phyloP scores from a whole-genome alignment of 1,139 yeast genomes.

The Sugiyamaella japonica region DNA sequence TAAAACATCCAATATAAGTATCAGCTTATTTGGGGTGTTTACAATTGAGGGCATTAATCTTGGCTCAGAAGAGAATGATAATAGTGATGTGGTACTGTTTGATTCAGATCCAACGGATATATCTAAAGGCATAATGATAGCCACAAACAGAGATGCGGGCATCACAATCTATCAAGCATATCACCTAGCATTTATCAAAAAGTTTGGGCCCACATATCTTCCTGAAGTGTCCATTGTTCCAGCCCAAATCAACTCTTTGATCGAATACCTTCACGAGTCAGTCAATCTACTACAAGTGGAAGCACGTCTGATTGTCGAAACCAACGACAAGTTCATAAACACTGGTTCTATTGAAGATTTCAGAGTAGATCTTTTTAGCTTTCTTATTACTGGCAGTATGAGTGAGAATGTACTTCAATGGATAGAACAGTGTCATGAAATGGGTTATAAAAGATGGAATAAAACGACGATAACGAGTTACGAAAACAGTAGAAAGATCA shows the following conservation, averaged over 20 bases:
- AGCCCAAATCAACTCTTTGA: conserved; percentile 38
- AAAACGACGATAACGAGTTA: conserved; percentile 52
- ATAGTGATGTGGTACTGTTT: conserved; percentile 13
- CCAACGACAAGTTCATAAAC: conserved; percentile 11
- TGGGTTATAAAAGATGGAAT: conserved; percentile 62
- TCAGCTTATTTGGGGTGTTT: conserved; percentile 34
- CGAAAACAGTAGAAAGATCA: conserved; percentile 49
- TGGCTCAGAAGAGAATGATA: background rate
- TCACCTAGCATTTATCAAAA: conserved; percentile 24
- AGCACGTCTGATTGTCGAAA: conserved; percentile 46
- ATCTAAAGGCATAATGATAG: conserved; percentile 24
- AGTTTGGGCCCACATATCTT: conserved; percentile 32
- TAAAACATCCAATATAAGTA: conserved; percentile 26
- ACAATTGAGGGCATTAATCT: conserved; percentile 27
- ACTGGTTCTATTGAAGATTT: conserved; percentile 6
- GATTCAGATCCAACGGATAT: conserved; percentile 28
- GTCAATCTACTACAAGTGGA: conserved; percentile 44
- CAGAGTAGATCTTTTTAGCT: conserved; percentile 44
- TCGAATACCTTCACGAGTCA: conserved; percentile 47
- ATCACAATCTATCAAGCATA: conserved; percentile 18
- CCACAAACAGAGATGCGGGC: background rate
- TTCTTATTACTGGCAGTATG: conserved; percentile 59
- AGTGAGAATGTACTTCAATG: conserved; percentile 51
- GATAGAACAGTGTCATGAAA: conserved; percentile 61
- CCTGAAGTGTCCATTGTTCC: conserved; percentile 38